Percentiles rank a stretch among this genome's conserved stretches.
Evolutionary conservation across 1,284 basidiomycete species (phyloP).

Genomic region (Puccinia brachypodii): DNA sequence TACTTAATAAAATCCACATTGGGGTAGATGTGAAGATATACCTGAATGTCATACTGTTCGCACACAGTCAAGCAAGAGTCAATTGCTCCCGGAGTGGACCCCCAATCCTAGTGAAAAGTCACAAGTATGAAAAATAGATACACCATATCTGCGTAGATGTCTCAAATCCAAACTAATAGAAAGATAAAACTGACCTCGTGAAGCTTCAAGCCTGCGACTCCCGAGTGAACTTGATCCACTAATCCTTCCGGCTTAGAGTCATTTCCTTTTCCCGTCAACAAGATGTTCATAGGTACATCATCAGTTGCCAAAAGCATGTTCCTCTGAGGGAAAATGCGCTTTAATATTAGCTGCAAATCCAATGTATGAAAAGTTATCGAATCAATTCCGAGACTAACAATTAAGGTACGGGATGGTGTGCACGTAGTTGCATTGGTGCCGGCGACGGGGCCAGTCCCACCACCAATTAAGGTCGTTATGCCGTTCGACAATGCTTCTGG

Average conservation of each 20-base stretch:
- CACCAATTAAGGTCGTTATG: conserved; percentile 59
- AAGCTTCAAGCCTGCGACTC: conserved; percentile 87
- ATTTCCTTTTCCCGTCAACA: conserved; percentile 67
- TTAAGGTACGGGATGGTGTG: conserved; percentile 82
- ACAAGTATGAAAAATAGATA: background rate
- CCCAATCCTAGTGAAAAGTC: conserved; percentile 72
- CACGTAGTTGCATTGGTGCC: conserved; percentile 93
- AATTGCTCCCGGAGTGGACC: conserved; percentile 83
- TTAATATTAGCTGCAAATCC: background rate
- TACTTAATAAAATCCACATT: background rate
- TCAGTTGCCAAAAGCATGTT: conserved; percentile 44
- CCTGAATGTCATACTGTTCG: conserved; percentile 92
- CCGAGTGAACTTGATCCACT: conserved; percentile 81
- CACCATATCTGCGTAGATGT: too few relatives aligned
- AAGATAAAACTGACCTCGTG: conserved; percentile 66
- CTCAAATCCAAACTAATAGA: too few relatives aligned
- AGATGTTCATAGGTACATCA: conserved; percentile 46
- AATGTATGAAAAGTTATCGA: background rate
- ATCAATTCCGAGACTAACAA: conserved; percentile 77
- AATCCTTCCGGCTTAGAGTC: conserved; percentile 72
- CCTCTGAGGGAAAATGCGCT: conserved; percentile 51
- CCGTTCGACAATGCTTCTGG: conserved; percentile 61
- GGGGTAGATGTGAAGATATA: conserved; percentile 54
- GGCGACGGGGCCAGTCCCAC: conserved; percentile 81
- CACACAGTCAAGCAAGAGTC: conserved; percentile 75